These are phyloP conservation scores for Citrus australasica DNA, from an alignment of 345 rosid species.

Conservation along the genomic window DNA sequence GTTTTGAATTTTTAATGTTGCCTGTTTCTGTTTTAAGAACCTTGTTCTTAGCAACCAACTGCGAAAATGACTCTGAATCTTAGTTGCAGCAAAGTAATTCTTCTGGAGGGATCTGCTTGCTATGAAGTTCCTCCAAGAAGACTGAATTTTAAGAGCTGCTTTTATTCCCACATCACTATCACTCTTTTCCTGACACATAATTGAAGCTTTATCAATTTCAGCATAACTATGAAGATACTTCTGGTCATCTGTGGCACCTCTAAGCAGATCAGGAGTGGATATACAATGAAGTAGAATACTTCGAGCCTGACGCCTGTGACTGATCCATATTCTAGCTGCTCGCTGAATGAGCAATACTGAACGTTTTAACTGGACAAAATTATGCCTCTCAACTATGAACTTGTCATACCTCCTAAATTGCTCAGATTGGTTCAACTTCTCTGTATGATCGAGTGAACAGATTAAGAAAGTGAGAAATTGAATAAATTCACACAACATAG, in stretches of 20 bases:
- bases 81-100: slow-evolving; percentile 43
- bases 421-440: slow-evolving; percentile 25
- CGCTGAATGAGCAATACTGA: slow-evolving; percentile 51
- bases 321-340: slow-evolving; percentile 55
- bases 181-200: slow-evolving; percentile 8
- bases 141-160: slow-evolving; percentile 58
- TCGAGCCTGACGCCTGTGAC: slow-evolving; percentile 14
- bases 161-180: slow-evolving; percentile 20
- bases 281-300: slow-evolving; percentile 3
- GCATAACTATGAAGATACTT: slow-evolving; percentile 13
- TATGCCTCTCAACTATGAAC: slow-evolving; percentile 48
- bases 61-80: slow-evolving; percentile 44
- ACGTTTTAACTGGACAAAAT: slow-evolving; percentile 40
- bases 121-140: slow-evolving; percentile 44
- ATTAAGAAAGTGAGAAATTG: not conserved
- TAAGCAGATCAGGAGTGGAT: slow-evolving; percentile 15
- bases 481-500: not conserved
- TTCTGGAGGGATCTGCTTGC: slow-evolving; percentile 15
- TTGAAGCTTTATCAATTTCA: slow-evolving; percentile 16
- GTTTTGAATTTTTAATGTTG: slow-evolving; percentile 41
- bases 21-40: slow-evolving; percentile 35
- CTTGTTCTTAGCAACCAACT: slow-evolving; percentile 43
- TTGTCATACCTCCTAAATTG: slow-evolving; percentile 28
- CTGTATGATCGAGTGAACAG: slow-evolving; percentile 31
- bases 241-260: slow-evolving; percentile 24